phyloP scores from a whole-genome alignment of 257 asterid species.

The Nemophila menziesii region DNA sequence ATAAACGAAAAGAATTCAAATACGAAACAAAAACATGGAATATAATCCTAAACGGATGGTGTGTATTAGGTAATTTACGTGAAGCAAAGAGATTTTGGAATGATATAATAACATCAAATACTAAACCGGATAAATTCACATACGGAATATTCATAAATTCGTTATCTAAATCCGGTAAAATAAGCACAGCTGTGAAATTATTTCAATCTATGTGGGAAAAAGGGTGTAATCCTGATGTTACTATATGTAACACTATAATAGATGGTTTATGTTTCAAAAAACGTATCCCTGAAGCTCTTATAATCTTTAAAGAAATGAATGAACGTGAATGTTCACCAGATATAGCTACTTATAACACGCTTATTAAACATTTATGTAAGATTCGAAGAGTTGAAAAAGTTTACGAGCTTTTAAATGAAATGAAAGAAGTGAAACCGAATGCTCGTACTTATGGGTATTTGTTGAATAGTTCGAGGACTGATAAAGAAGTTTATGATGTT shows the following conservation, averaged over 20 bases:
- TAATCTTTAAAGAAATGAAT: slow-evolving; percentile 43
- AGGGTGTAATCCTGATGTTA: slow-evolving; percentile 46
- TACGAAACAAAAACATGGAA: slow-evolving; percentile 64
- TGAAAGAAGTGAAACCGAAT: slow-evolving; percentile 48
- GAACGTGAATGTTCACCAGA: slow-evolving; percentile 37
- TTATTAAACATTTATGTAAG: slow-evolving; percentile 60
- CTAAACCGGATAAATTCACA: slow-evolving; percentile 49
- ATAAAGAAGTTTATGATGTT: slow-evolving; percentile 37
- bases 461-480: slow-evolving; percentile 35
- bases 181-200: slow-evolving; percentile 42
- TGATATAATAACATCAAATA: slow-evolving; percentile 39
- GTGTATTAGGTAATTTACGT: slow-evolving; percentile 56
- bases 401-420: slow-evolving; percentile 43
- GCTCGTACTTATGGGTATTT: slow-evolving; percentile 41
- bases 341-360: slow-evolving; percentile 49
- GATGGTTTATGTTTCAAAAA: slow-evolving; percentile 88
- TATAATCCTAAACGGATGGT: slow-evolving; percentile 77
- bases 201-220: slow-evolving; percentile 61
- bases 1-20: slow-evolving; percentile 24
- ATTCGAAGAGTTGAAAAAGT: slow-evolving; percentile 56
- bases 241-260: slow-evolving; percentile 62
- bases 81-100: slow-evolving; percentile 82
- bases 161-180: slow-evolving; percentile 55
- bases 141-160: slow-evolving; percentile 59
- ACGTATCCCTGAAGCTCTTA: slow-evolving; percentile 68